Evolutionary conservation across 176 grass and related monocot genomes (phyloP).

Genomic region (Cenchrus purpureus): DNA sequence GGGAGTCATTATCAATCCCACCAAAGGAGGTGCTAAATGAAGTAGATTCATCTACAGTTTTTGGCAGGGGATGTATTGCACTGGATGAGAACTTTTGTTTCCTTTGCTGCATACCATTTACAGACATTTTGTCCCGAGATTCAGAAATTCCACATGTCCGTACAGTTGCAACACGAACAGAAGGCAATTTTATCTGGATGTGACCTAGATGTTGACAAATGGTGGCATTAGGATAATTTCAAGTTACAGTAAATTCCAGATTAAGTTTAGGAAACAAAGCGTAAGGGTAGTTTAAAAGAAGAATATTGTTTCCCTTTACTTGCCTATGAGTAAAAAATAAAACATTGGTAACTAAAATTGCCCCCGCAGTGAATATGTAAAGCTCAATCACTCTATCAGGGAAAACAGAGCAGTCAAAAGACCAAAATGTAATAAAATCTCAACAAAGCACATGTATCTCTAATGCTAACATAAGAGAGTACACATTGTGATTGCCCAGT

Average conservation of each 20-base stretch:
- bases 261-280: slow-evolving; percentile 8
- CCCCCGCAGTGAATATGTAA: neutral
- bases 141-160: slow-evolving; percentile 15
- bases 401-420: neutral
- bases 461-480: neutral
- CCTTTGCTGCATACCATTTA: slow-evolving; percentile 24
- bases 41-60: slow-evolving; percentile 37
- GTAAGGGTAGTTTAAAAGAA: slow-evolving; percentile 9
- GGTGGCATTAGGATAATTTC: neutral
- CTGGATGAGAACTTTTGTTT: slow-evolving; percentile 24
- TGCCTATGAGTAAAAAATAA: neutral
- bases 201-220: slow-evolving; percentile 19
- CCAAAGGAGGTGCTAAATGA: slow-evolving; percentile 18
- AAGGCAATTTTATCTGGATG: neutral
- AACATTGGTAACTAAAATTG: slow-evolving; percentile 14
- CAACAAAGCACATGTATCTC: neutral
- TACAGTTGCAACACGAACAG: slow-evolving; percentile 5
- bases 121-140: slow-evolving; percentile 6
- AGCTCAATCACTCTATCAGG: neutral
- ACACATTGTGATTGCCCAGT: slow-evolving; percentile 10
- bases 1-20: slow-evolving; percentile 49
- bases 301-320: neutral
- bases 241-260: slow-evolving; percentile 21
- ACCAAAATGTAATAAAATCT: neutral
- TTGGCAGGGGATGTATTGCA: slow-evolving; percentile 23